A percentile compares a stretch with the other conserved stretches of the same genome.
phyloP scores from a whole-genome alignment of 164 flowering plant genomes.

The Litsea cubeba region DNA sequence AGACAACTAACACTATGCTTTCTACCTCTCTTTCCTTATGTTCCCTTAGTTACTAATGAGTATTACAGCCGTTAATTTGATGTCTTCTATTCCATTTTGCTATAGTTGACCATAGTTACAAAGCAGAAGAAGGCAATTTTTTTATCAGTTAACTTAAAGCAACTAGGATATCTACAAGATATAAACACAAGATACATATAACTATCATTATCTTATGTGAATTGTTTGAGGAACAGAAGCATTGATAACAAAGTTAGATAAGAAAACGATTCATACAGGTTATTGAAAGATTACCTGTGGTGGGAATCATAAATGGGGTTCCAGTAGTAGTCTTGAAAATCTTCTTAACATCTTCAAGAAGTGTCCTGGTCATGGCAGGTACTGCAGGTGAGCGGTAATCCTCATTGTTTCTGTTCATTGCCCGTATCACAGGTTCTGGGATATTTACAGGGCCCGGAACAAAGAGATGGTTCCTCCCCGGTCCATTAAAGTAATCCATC shows the following conservation, averaged over 20 bases:
- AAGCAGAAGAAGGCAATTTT: too few relatives aligned
- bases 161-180: background rate
- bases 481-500: slow-evolving; percentile 85
- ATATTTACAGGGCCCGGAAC: slow-evolving; percentile 98
- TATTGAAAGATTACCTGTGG: slow-evolving; percentile 57
- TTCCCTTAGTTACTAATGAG: too few relatives aligned
- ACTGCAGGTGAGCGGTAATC: slow-evolving; percentile 95
- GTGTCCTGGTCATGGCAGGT: slow-evolving; percentile 80
- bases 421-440: slow-evolving; percentile 88
- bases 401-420: slow-evolving; percentile 97
- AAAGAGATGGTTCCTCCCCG: slow-evolving; percentile 94
- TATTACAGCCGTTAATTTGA: too few relatives aligned
- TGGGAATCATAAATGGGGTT: slow-evolving; percentile 83
- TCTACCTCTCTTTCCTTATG: too few relatives aligned
- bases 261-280: background rate
- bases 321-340: slow-evolving; percentile 91
- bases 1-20: too few relatives aligned
- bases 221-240: background rate
- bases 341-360: slow-evolving; percentile 93
- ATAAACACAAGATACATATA: background rate
- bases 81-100: too few relatives aligned
- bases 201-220: background rate
- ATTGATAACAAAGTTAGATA: background rate
- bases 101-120: too few relatives aligned
- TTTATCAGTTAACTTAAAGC: background rate